Percentiles rank a stretch among this genome's conserved stretches.
Evolutionary conservation across 257 asterid species (phyloP).

Genomic region (Pogostemon cablin): DNA sequence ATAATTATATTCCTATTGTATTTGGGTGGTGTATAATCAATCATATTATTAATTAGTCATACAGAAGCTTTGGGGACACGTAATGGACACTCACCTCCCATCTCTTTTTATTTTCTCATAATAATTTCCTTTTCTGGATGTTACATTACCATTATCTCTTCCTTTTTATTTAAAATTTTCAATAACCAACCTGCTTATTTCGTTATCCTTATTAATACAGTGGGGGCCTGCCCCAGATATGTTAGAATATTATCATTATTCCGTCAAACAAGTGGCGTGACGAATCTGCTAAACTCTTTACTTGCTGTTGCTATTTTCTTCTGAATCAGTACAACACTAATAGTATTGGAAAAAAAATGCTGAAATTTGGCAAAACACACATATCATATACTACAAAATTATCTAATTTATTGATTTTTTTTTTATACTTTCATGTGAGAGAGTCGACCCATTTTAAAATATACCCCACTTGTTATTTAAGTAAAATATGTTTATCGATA

Average conservation of each 20-base stretch:
- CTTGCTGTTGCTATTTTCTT: no score
- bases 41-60: conserved; percentile 14
- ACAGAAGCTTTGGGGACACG: conserved; percentile 52
- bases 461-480: no score
- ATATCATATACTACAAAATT: no score
- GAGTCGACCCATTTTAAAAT: no score
- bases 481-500: no score
- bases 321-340: no score
- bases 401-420: no score
- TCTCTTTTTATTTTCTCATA: not conserved
- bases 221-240: not conserved
- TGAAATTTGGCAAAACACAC: no score
- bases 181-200: not conserved
- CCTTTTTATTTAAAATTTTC: not conserved
- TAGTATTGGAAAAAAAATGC: no score
- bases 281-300: conserved; percentile 29
- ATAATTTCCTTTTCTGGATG: conserved; percentile 22
- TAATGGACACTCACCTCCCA: conserved; percentile 28
- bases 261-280: conserved; percentile 35
- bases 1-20: conserved; percentile 5
- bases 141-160: conserved; percentile 29
- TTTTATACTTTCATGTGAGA: no score
- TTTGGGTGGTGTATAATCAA: conserved; percentile 42
- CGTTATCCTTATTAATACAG: conserved; percentile 14
- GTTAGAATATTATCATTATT: conserved; percentile 25